Evolutionary conservation across 2,329 filamentous ascomycete genomes (phyloP).

Genomic region (Alternaria metachromatica): DNA sequence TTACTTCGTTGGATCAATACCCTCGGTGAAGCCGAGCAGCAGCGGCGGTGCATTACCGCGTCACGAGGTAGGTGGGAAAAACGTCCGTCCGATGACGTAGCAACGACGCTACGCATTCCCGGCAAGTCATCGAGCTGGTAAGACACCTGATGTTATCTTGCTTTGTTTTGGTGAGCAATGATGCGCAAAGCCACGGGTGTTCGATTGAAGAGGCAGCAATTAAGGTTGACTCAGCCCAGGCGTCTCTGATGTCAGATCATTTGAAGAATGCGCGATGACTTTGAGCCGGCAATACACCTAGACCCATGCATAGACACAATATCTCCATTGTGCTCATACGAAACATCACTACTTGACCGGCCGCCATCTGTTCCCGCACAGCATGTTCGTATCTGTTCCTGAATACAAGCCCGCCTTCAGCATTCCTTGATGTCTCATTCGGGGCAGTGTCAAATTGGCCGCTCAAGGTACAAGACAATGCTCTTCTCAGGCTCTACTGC

Average conservation of each 20-base stretch:
- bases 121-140: not conserved
- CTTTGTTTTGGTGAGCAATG: not conserved
- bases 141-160: not conserved
- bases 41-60: not conserved
- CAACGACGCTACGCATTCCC: not conserved
- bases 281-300: not conserved
- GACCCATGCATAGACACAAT: not conserved
- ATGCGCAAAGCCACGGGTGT: not conserved
- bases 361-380: not conserved
- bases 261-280: not conserved
- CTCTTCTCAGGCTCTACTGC: not conserved
- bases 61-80: not conserved
- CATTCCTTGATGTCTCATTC: not conserved
- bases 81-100: not conserved
- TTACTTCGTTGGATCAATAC: not conserved
- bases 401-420: not conserved
- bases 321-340: not conserved
- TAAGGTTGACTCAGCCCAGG: not conserved
- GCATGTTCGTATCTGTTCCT: not conserved
- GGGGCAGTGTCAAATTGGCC: not conserved
- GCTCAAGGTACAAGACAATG: not conserved
- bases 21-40: not conserved
- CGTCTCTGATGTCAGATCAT: not conserved
- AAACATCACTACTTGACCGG: not conserved
- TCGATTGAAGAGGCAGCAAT: not conserved